Evolutionary conservation across 345 rosid species (phyloP), one percentile per base, ranked within the genome.

Genomic region (Eucalyptus paniculata): DNA sequence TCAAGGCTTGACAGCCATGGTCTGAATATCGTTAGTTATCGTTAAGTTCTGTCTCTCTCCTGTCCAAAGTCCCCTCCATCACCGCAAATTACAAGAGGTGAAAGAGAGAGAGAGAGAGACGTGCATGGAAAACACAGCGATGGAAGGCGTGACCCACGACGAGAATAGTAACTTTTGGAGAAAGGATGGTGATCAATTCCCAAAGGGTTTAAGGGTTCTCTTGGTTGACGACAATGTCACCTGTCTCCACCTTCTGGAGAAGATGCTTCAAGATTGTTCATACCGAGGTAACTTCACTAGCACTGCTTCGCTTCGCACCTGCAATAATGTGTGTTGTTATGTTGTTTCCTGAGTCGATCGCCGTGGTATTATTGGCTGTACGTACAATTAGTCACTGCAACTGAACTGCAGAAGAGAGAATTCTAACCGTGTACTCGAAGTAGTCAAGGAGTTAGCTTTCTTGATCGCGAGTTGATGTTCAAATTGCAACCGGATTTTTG

Each of bases 401-500:
- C 45, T 19, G 28, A 19, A 37, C 28, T 40, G 45, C 28, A 19
- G 82, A 72, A 72, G 45, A 72, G 45, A 72, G 45, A 10, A 37
- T 37, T 72, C 83, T 19, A 42, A 6, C 45, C 12, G 23, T 18
- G 45, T 72, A 19, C 45, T 37, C 26, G 28, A 37, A 72, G 83
- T 19, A 72, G 26, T 5, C 14, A 24, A 72, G 83, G 42, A 69
- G 5, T 32, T 69, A 32, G 45, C 83, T 72, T 72, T 72, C 45
- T 72, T 72, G 83, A 37, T 19, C 28, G 2, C 4, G 5, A 10
- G 24, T 72, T 72, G 45, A 72, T 72, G 45, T 37, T 72, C 45
- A 11, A 72, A 72, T 40, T 10, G 82, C 82, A 96, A 93, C 99
- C 97, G 94, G 86, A 95, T 90, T 91, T 95, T 97, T 82, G 97